These are phyloP conservation scores for Fistulifera pelliculosa DNA, from an alignment of 108 stramenopile genomes.

Conservation along the genomic window DNA sequence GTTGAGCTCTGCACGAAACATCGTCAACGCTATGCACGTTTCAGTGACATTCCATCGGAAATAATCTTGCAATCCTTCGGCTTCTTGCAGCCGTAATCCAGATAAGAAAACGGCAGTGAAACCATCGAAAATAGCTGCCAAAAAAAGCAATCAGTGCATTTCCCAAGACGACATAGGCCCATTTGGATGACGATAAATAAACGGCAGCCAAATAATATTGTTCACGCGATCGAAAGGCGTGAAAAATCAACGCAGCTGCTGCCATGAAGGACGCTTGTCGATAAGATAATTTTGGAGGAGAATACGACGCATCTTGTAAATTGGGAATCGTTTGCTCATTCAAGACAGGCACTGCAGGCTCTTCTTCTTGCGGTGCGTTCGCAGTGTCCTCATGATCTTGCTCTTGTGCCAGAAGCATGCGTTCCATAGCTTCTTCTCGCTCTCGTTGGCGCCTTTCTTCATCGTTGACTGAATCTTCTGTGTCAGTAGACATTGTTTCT, in stretches of 20 bases:
- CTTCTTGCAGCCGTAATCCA: slow-evolving; percentile 78
- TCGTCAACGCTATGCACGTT: slow-evolving; percentile 95
- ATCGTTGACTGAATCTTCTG: too few species aligned
- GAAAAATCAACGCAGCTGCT: slow-evolving; percentile 44
- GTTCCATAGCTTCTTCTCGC: too few species aligned
- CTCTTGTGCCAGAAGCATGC: too few species aligned
- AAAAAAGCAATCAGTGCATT: slow-evolving; percentile 63
- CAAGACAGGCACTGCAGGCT: too few species aligned
- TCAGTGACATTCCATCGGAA: slow-evolving; percentile 95
- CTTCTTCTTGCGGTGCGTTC: too few species aligned
- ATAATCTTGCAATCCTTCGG: slow-evolving; percentile 87
- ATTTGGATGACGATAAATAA: slow-evolving; percentile 83
- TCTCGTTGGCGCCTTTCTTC: too few species aligned
- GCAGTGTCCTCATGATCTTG: too few species aligned
- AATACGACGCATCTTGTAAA: too few species aligned
- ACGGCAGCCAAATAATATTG: slow-evolving; percentile 94
- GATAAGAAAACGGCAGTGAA: slow-evolving; percentile 48
- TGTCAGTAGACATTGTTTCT: too few species aligned
- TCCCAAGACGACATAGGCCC: slow-evolving; percentile 77
- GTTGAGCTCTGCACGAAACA: slow-evolving; percentile 91
- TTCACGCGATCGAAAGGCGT: slow-evolving; percentile 71
- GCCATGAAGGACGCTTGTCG: slow-evolving; percentile 31
- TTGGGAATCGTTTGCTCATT: too few species aligned
- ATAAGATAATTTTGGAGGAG: too few species aligned
- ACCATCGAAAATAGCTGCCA: slow-evolving; percentile 46